Base-by-base conservation (phyloP, 495 filamentous ascomycete species). In the Lophiotrema nucula region DNA sequence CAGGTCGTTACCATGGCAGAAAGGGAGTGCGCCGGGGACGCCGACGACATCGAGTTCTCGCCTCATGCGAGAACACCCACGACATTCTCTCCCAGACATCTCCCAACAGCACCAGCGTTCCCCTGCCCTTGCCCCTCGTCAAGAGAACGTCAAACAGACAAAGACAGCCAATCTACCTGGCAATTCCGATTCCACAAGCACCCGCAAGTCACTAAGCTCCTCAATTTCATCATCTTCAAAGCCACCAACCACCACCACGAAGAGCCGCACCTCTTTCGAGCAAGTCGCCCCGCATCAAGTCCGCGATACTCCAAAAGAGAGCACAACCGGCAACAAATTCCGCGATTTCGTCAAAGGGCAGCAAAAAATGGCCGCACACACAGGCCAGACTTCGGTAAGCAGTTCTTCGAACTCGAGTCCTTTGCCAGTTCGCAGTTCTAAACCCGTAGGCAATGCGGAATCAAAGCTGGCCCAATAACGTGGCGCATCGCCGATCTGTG, bases 351-450 rank as follows among this genome's bases (percentile, higher is more conserved):
- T 47, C 18, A 8, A 19, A 16, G 41, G 22, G 2, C 16, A 47
- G 13, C 41, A 56, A 42, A 12, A 19, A n/a, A 23, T 28, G 15
- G 47, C 25, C 23, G 3, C 52, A 19, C 47, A 3, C 4, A 56
- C 41, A 4, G 52, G 52, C 1, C 22, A 26, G 15, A 56, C n/a
- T 3, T 1, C 15, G 16, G 52, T 47, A 45, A 46, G 52, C 38
- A 8, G 31, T 15, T 15, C 31, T 35, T 35, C n/a, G n/a, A n/a
- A n/a, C n/a, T n/a, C n/a, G n/a, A n/a, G n/a, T n/a, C 31, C 31
- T 35, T 15, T 35, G 15, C 31, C 31, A n/a, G n/a, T n/a, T n/a
- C n/a, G n/a, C n/a, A n/a, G n/a, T n/a, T n/a, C n/a, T n/a, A n/a
- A n/a, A n/a, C n/a, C n/a, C n/a, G n/a, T n/a, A n/a, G n/a, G n/a